Evolutionary conservation across 768 basidiomycete species (phyloP).

Genomic region (Russula sp.): DNA sequence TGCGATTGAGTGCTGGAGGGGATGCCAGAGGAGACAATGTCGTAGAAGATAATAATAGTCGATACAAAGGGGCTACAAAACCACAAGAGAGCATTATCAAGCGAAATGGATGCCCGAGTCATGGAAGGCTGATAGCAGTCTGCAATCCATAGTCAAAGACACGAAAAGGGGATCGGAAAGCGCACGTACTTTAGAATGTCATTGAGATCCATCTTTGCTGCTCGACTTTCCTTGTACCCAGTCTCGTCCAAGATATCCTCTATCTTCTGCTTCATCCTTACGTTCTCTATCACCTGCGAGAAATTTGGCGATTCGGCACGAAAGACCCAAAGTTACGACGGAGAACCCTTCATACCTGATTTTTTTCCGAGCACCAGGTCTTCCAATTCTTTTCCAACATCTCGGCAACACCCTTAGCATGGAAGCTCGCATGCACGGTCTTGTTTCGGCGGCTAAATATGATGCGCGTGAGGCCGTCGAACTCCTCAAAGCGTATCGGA

Average conservation of each 20-base stretch:
- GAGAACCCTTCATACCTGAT: conserved; percentile 33
- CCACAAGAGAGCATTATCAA: not conserved
- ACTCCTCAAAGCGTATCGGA: conserved; percentile 93
- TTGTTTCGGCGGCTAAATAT: conserved; percentile 89
- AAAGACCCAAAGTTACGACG: not conserved
- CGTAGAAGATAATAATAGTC: not conserved
- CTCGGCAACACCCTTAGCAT: conserved; percentile 89
- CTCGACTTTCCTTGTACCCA: conserved; percentile 19
- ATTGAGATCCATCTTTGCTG: conserved; percentile 25
- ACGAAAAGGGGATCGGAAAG: not conserved
- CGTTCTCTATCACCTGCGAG: conserved; percentile 1
- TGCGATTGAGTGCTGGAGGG: not conserved
- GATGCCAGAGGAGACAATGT: not conserved
- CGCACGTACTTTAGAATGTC: conserved; percentile 20
- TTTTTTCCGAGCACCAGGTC: conserved; percentile 84
- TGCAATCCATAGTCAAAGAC: not conserved
- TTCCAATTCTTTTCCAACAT: conserved; percentile 92
- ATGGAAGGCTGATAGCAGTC: conserved; percentile 21
- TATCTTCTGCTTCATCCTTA: conserved; percentile 20
- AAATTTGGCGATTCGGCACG: not conserved
- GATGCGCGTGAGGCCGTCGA: conserved; percentile 90
- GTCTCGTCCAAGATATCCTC: conserved; percentile 23
- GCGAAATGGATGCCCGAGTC: conserved; percentile 23
- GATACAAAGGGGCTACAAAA: not conserved
- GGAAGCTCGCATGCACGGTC: conserved; percentile 81